Conservation (phyloP, 257 asterid species). For the Petunia axillaris region DNA sequence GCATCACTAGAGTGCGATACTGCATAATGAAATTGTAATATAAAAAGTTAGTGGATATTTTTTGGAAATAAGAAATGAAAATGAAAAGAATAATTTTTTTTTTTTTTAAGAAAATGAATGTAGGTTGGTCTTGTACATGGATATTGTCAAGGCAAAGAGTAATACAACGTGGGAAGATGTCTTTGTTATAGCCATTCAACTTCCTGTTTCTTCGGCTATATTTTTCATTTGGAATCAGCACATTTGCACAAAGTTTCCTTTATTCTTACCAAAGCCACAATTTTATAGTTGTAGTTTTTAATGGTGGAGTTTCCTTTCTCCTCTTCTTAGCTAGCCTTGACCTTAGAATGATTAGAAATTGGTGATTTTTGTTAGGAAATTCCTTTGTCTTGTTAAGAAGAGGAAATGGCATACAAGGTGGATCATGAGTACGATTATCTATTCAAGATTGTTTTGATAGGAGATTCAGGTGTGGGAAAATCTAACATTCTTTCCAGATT, state of each 20-base stretch:
- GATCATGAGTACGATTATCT: constrained; percentile 52
- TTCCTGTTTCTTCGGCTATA: neutral
- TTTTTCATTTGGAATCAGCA: constrained; percentile 17
- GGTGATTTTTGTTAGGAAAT: neutral
- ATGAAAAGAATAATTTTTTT: no score
- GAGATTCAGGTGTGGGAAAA: constrained; percentile 55
- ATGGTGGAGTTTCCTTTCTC: no score
- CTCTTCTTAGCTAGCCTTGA: neutral
- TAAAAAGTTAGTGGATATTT: no score
- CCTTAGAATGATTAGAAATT: neutral
- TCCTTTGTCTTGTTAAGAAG: neutral
- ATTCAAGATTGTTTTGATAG: constrained; percentile 50
- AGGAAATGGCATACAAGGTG: constrained; percentile 47
- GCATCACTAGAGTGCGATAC: no score
- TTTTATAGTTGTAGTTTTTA: neutral
- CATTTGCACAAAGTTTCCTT: neutral
- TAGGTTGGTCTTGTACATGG: no score
- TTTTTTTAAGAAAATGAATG: no score
- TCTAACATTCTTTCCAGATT: constrained; percentile 54
- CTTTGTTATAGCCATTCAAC: neutral
- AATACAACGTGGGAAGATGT: constrained; percentile 1
- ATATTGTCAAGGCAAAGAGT: neutral
- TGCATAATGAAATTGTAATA: no score
- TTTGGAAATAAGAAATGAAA: no score
- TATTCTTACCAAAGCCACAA: neutral